Evolutionary conservation across 1,139 yeast species (phyloP).

Genomic region (Komagataea norvegica): DNA sequence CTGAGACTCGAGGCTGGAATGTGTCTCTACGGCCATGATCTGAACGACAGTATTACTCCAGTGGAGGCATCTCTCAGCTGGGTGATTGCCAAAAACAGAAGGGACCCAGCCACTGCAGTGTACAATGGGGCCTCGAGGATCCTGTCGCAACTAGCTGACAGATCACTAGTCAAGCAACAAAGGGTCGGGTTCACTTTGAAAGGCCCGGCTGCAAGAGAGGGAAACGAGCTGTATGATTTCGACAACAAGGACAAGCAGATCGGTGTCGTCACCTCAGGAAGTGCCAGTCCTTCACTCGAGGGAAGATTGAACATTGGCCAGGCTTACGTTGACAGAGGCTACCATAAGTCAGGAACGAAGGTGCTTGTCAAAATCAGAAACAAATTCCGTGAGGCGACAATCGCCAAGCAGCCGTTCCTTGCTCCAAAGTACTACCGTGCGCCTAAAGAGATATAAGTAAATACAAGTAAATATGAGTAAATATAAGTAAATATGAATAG

Average conservation of each 20-base stretch:
- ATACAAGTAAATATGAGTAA: too few species aligned
- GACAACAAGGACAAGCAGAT: constrained; percentile 49
- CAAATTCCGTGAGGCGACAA: constrained; percentile 67
- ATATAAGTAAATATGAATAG: too few species aligned
- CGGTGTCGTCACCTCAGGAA: constrained; percentile 85
- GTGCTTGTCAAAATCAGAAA: constrained; percentile 78
- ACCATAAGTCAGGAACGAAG: constrained; percentile 70
- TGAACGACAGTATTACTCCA: constrained; percentile 77
- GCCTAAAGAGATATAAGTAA: constrained; percentile 7
- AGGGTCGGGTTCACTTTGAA: constrained; percentile 72
- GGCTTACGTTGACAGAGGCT: constrained; percentile 76
- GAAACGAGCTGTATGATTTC: constrained; percentile 54
- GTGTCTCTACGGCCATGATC: constrained; percentile 95
- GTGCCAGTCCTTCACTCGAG: constrained; percentile 82
- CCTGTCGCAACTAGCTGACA: constrained; percentile 63
- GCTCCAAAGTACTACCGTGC: constrained; percentile 62
- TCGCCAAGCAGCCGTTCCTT: constrained; percentile 82
- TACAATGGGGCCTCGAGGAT: constrained; percentile 80
- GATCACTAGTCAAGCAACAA: constrained; percentile 50
- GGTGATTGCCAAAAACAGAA: constrained; percentile 81
- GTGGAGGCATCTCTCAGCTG: constrained; percentile 85
- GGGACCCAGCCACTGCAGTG: constrained; percentile 35
- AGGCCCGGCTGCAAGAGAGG: constrained; percentile 94
- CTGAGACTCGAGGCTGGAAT: constrained; percentile 94
- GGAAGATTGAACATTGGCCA: constrained; percentile 77